Evolutionary conservation across 768 basidiomycete species (phyloP).

Genomic region (Cystobasidium tubakii): DNA sequence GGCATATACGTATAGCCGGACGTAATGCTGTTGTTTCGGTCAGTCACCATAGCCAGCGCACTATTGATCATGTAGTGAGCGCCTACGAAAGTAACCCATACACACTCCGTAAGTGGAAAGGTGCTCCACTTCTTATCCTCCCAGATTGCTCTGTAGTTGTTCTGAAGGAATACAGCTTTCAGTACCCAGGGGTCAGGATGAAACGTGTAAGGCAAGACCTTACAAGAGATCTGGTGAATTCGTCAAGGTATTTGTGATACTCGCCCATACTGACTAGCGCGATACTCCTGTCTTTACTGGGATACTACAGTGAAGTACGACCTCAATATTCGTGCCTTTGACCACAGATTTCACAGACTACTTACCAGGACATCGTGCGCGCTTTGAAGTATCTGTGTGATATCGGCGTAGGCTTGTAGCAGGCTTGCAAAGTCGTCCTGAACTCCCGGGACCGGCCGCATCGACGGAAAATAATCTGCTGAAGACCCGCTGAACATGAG

Average conservation of each 20-base stretch:
- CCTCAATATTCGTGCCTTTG: not conserved
- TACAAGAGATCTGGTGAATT: conserved; percentile 36
- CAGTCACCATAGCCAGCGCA: not conserved
- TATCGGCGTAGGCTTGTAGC: conserved; percentile 37
- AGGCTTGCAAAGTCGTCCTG: conserved; percentile 43
- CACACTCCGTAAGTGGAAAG: conserved; percentile 27
- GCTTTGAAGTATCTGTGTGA: conserved; percentile 37
- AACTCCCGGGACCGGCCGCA: conserved; percentile 35
- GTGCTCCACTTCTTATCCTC: conserved; percentile 26
- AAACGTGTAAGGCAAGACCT: not conserved
- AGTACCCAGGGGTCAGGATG: not conserved
- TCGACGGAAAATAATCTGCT: conserved; percentile 39
- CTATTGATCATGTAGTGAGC: not conserved
- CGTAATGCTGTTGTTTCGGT: conserved; percentile 18
- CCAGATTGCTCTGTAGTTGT: conserved; percentile 23
- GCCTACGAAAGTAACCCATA: conserved; percentile 31
- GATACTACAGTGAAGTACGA: conserved; percentile 23
- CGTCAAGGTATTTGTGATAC: conserved; percentile 41
- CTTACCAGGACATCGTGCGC: conserved; percentile 40
- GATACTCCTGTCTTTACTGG: conserved; percentile 39
- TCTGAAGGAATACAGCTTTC: not conserved
- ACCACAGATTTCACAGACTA: too few species aligned
- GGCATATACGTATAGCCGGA: conserved; percentile 37
- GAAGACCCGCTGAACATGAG: conserved; percentile 32
- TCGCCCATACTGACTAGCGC: conserved; percentile 37